Percentiles rank a stretch among this genome's conserved stretches.
Evolutionary conservation across 2,329 filamentous ascomycete genomes (phyloP).

Genomic region (Verticillium albo-atrum): DNA sequence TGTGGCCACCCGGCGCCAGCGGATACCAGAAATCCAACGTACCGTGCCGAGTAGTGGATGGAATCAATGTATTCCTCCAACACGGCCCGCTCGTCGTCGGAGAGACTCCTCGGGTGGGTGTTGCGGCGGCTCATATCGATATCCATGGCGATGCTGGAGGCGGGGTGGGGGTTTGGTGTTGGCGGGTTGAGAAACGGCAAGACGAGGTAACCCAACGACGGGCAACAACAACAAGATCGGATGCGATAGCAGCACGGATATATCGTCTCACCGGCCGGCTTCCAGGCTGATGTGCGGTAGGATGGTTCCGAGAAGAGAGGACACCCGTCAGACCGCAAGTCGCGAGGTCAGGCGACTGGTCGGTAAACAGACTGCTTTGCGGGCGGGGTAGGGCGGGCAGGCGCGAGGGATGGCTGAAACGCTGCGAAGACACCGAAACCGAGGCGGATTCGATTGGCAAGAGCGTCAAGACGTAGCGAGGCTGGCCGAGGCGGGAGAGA

Average conservation of each 20-base stretch:
- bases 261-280: constrained; percentile 7
- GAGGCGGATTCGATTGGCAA: neutral
- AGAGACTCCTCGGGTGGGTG: constrained; percentile 73
- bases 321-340: neutral
- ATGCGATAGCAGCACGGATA: neutral
- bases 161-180: neutral
- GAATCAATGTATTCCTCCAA: constrained; percentile 89
- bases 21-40: constrained; percentile 23
- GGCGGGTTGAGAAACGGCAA: neutral
- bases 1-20: neutral
- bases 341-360: constrained; percentile 8
- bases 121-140: constrained; percentile 87
- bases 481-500: neutral
- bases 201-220: neutral
- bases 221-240: neutral
- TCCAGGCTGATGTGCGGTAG: constrained; percentile 5
- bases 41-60: constrained; percentile 95
- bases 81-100: constrained; percentile 74
- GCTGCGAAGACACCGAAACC: neutral
- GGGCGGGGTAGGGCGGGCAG: constrained; percentile 3
- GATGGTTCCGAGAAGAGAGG: constrained; percentile 1
- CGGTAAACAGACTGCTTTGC: neutral
- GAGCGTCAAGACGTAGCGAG: neutral
- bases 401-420: constrained; percentile 1
- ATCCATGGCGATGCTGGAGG: constrained; percentile 25